Conservation (phyloP, 2,329 filamentous ascomycete species). For the Lasiodiplodia sp. region DNA sequence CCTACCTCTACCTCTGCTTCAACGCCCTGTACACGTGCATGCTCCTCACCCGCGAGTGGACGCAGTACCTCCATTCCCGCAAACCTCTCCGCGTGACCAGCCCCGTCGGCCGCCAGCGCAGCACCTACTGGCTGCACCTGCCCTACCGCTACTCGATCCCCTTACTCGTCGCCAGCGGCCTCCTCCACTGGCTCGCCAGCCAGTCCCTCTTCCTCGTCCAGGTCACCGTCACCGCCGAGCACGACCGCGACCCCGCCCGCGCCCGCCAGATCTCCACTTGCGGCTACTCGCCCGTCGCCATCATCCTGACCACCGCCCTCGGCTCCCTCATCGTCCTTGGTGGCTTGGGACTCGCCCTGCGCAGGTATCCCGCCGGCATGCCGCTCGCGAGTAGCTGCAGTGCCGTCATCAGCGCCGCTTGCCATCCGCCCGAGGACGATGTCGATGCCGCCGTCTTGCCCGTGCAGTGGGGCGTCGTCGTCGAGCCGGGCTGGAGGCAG, state of each 20-base stretch:
- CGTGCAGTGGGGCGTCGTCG: conserved; percentile 41
- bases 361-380: conserved; percentile 37
- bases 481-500: conserved; percentile 13
- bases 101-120: conserved; percentile 46
- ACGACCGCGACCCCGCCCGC: not conserved
- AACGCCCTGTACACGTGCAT: conserved; percentile 58
- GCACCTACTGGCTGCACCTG: conserved; percentile 52
- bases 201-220: conserved; percentile 52
- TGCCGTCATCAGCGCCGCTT: conserved; percentile 46
- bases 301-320: conserved; percentile 33
- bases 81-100: conserved; percentile 50
- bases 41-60: conserved; percentile 58
- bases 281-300: conserved; percentile 29
- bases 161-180: conserved; percentile 40
- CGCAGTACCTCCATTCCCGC: conserved; percentile 42
- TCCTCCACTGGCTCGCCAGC: conserved; percentile 55
- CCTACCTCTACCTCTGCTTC: conserved; percentile 55
- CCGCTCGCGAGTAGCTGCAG: conserved; percentile 41
- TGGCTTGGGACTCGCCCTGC: conserved; percentile 31
- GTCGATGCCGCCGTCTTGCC: conserved; percentile 33
- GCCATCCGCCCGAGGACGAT: conserved; percentile 36
- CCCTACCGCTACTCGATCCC: conserved; percentile 50
- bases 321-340: conserved; percentile 31
- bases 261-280: conserved; percentile 28
- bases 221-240: conserved; percentile 32